Base-by-base conservation (phyloP, 1,284 basidiomycete genomes). In the Sanghuangporus sanghuang region DNA sequence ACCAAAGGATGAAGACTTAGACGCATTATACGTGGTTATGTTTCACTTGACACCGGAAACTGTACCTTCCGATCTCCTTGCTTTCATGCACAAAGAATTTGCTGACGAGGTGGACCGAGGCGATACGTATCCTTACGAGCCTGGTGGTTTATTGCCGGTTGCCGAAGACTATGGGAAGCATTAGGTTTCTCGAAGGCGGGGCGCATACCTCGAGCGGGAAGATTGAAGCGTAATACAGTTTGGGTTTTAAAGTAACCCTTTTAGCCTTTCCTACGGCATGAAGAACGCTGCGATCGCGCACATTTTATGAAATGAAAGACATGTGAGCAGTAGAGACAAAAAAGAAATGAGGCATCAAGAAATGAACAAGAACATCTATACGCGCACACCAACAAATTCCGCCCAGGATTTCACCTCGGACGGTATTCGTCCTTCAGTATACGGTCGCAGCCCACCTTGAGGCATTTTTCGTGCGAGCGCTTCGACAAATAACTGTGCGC, bases 401-500 rank as follows among this genome's bases (percentile, higher is more conserved):
- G 86, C 81, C 93, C 93, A 96, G 49, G 92, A 94, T 69, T 85
- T 86, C 70, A 99, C 96, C 76, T 98, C 96, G 9, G 88, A 82
- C n/a, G 96, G 96, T 71, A 97, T 91, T 64, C 82, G 85, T 49
- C 95, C 96, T 77, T 98, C 96, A 57, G 81, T 81, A 74, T 98
- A 99, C 21, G 84, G 84, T 66, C 85, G 78, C 71, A 98, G 78
- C 52, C 90, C 93, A 66, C 93, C 92, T 68, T 88, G 77, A 36
- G 91, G 89, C 73, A 98, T 92, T 78, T 97, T 96, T 76, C 88
- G 87, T 23, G 85, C 91, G 59, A 99, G 79, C 62, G 91, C 88
- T 75, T 98, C 93, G 38, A 96, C 96, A 74, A 95, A 98, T 56
- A 99, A 82, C 66, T 90, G 84, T 1, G 96, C 97, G 64, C 89